These are phyloP conservation scores for Mrakia hoshinonis DNA, from an alignment of 768 basidiomycete species.

Conservation along the genomic window DNA sequence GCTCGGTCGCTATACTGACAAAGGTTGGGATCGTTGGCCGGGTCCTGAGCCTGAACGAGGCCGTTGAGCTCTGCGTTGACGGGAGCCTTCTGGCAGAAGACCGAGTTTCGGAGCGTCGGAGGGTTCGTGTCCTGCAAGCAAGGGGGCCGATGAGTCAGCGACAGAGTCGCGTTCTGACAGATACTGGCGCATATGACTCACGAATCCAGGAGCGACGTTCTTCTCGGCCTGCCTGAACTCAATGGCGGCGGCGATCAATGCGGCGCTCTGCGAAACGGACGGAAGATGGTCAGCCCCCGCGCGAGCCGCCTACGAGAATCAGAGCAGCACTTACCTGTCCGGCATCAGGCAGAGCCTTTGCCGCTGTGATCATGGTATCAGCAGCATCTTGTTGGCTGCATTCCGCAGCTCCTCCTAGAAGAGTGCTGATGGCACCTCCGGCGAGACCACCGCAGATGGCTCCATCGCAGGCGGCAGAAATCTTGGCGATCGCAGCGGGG, in stretches of 20 bases:
- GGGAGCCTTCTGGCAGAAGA: constrained; percentile 52
- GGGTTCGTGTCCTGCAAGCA: constrained; percentile 40
- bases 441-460: neutral
- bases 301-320: neutral
- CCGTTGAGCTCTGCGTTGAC: constrained; percentile 50
- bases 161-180: neutral
- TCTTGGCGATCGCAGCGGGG: neutral
- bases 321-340: neutral
- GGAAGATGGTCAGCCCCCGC: neutral
- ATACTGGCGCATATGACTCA: too few species aligned
- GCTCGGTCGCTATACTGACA: neutral
- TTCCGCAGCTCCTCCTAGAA: neutral
- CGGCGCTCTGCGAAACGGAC: neutral
- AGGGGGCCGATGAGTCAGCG: neutral
- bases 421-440: neutral
- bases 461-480: neutral
- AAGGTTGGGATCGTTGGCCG: constrained; percentile 31
- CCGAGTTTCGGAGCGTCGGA: constrained; percentile 47
- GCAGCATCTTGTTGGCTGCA: constrained; percentile 1
- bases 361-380: neutral
- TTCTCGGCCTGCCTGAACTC: constrained; percentile 8
- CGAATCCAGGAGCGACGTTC: neutral
- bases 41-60: constrained; percentile 54
- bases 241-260: neutral
- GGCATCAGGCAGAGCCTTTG: neutral